These are phyloP conservation scores for Raddia distichophylla DNA, from an alignment of 176 grass and related monocot genomes.

Conservation along the genomic window DNA sequence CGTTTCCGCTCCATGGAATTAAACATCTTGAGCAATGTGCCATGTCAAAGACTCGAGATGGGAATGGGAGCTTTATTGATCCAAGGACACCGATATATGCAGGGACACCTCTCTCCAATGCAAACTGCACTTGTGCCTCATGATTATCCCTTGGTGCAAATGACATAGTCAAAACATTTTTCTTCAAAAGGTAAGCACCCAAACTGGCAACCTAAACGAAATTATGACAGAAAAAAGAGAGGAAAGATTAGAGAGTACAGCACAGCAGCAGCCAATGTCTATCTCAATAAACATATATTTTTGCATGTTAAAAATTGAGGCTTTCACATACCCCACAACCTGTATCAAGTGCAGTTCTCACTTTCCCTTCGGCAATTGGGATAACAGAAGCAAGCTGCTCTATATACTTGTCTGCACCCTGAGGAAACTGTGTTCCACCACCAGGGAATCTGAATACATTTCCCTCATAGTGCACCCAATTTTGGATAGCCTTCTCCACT, in stretches of 20 bases:
- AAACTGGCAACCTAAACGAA: conserved; percentile 79
- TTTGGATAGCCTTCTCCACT: conserved; percentile 88
- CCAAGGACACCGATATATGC: conserved; percentile 85
- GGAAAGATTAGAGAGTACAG: conserved; percentile 4
- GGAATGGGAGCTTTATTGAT: conserved; percentile 72
- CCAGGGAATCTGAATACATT: conserved; percentile 88
- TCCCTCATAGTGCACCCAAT: conserved; percentile 89
- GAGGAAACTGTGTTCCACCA: conserved; percentile 83
- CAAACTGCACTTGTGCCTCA: conserved; percentile 89
- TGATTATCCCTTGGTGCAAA: conserved; percentile 87
- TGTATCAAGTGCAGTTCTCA: conserved; percentile 86
- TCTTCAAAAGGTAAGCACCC: conserved; percentile 80
- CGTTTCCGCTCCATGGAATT: conserved; percentile 72
- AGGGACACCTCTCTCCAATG: conserved; percentile 85
- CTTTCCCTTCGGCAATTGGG: conserved; percentile 61
- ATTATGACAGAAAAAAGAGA: conserved; percentile 32
- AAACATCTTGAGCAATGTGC: conserved; percentile 92
- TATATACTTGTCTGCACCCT: conserved; percentile 81
- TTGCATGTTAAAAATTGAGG: neutral
- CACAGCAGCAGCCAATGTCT: neutral
- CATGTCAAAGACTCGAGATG: conserved; percentile 79
- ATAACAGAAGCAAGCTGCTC: conserved; percentile 73
- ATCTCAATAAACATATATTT: conserved; percentile 3
- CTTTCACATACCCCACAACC: conserved; percentile 76
- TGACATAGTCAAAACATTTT: conserved; percentile 82